Conservation (phyloP, 371 early-diverging fungal genomes). For the Mortierella sp. region DNA sequence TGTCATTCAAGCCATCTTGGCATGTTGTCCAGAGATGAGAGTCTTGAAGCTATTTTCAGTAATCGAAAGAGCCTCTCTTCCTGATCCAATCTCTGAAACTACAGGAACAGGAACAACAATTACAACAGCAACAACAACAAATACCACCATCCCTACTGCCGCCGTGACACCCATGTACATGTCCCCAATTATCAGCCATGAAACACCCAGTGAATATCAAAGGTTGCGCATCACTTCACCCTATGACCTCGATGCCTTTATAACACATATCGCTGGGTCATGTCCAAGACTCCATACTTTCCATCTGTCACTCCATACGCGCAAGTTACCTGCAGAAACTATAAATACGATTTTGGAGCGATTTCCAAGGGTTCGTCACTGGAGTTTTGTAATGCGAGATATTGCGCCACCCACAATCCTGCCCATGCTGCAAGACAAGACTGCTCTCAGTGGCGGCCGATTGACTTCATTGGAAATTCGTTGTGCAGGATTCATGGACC, state of each 20-base stretch:
- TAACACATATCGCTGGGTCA: conserved; percentile 4
- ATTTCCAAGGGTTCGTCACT: conserved; percentile 13
- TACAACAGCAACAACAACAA: neutral
- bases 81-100: neutral
- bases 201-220: neutral
- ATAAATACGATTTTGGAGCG: conserved; percentile 6
- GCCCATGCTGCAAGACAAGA: conserved; percentile 6
- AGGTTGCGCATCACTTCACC: conserved; percentile 9
- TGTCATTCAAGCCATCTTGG: conserved; percentile 16
- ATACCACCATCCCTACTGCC: neutral
- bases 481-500: conserved; percentile 8
- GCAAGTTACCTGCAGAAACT: neutral
- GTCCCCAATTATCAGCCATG: neutral
- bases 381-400: conserved; percentile 27
- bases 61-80: conserved; percentile 10
- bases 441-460: neutral
- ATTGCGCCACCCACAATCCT: neutral
- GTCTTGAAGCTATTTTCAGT: conserved; percentile 15
- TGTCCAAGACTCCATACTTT: conserved; percentile 24
- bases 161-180: neutral
- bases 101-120: neutral
- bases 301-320: conserved; percentile 15
- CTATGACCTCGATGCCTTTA: conserved; percentile 5
- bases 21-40: conserved; percentile 12
- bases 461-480: conserved; percentile 23